Conservation (phyloP, 108 stramenopile species). For the Bacterosira constricta region DNA sequence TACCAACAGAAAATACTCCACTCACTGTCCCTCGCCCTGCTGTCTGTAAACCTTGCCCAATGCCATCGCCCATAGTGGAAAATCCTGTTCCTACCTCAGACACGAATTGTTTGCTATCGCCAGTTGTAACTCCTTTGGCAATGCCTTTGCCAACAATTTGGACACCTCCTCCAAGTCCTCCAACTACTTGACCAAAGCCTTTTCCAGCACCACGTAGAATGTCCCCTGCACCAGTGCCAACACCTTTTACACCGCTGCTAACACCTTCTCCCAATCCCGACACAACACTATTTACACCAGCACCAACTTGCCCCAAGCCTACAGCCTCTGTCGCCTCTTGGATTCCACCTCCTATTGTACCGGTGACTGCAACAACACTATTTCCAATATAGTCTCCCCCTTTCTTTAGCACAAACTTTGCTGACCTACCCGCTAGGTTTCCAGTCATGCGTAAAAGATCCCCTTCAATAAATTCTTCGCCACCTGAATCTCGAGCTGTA, state of each 20-base stretch:
- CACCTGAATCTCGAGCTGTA: conserved; percentile 76
- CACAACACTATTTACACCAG: conserved; percentile 87
- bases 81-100: conserved; percentile 76
- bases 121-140: conserved; percentile 74
- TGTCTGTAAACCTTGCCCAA: conserved; percentile 81
- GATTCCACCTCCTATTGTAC: conserved; percentile 69
- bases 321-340: conserved; percentile 72
- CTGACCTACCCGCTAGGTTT: conserved; percentile 80
- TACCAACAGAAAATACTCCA: conserved; percentile 74
- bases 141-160: conserved; percentile 78
- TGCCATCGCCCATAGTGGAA: conserved; percentile 65
- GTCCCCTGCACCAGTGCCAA: conserved; percentile 80
- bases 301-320: conserved; percentile 77
- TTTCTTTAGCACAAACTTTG: conserved; percentile 65
- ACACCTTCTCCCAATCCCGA: conserved; percentile 87
- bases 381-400: conserved; percentile 72
- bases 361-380: conserved; percentile 61
- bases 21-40: conserved; percentile 76
- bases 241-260: conserved; percentile 75
- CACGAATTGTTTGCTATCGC: conserved; percentile 70
- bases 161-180: conserved; percentile 81
- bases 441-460: conserved; percentile 85
- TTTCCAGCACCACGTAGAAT: conserved; percentile 81
- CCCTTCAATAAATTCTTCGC: conserved; percentile 85
- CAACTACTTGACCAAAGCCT: conserved; percentile 83